Evolutionary conservation across 768 basidiomycete species (phyloP).

Genomic region (Peribolospora baueri): DNA sequence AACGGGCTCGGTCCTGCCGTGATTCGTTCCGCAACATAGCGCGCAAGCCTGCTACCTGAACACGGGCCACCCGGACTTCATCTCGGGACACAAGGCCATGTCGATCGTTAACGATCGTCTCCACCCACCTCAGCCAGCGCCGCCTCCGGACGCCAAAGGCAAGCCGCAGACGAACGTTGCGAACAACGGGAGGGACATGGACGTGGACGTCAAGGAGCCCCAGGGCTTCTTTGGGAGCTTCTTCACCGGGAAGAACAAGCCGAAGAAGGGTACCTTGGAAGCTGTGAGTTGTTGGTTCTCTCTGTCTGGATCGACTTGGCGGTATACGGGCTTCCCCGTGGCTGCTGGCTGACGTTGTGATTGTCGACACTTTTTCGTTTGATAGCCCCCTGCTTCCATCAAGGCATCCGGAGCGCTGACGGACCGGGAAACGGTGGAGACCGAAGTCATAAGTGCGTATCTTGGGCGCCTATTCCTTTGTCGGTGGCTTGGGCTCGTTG

Average conservation of each 20-base stretch:
- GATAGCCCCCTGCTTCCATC: constrained; percentile 56
- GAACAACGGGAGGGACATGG: constrained; percentile 87
- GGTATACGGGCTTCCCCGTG: background rate
- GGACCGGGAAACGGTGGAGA: constrained; percentile 93
- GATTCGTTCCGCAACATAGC: constrained; percentile 41
- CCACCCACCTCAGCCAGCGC: constrained; percentile 47
- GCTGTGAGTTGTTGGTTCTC: constrained; percentile 22
- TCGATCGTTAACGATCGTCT: constrained; percentile 59
- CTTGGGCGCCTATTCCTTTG: background rate
- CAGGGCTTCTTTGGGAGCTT: constrained; percentile 85
- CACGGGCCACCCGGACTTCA: constrained; percentile 96
- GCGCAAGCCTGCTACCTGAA: constrained; percentile 81
- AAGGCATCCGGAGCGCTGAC: constrained; percentile 71
- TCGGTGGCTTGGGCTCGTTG: too few species aligned
- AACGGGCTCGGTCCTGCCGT: background rate
- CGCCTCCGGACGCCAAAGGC: constrained; percentile 46
- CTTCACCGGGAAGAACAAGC: constrained; percentile 33
- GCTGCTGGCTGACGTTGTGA: constrained; percentile 6
- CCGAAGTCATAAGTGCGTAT: constrained; percentile 88
- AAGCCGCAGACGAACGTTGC: constrained; percentile 37
- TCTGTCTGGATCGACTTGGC: background rate
- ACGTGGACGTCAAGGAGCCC: constrained; percentile 71
- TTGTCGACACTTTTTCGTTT: constrained; percentile 2
- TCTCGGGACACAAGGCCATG: constrained; percentile 92
- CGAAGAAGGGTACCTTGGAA: constrained; percentile 31